Evolutionary conservation across 129 eudicot genomes (phyloP), one percentile per base, ranked within the genome.

Genomic region (Pittosporum tobira): DNA sequence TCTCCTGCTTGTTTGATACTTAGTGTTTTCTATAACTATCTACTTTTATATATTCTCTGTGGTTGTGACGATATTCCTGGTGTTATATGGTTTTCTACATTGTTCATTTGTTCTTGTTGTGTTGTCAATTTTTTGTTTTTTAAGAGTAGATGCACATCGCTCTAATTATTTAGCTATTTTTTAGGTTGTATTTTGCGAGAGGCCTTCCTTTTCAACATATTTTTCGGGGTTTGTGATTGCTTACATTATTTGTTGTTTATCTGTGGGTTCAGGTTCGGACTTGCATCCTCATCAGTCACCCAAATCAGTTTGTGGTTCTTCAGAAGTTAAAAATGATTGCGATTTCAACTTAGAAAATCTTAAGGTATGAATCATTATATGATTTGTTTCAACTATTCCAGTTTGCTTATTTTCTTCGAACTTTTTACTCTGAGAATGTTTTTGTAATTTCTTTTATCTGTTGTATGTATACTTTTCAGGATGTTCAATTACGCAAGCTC

Each of bases 331-430:
- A 30, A 49, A 51, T 64, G 23, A 43, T 22, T 18, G 43, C 59
- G 48, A 31, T 53, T 6, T 43, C 51, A 74, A 68, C 7, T 26
- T 48, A 24, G 69, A 42, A 53, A 26, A 24, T 7, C 1, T 48
- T 8, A 49, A 68, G 95, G 95, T 85, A 61, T 30, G 49, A 20
- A 6, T 50, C 1, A 44, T 19, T 18, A 16, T 28, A 15, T 30
- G 19, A 19, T 63, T 21, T 15, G 1, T 16, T 29, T 4, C 29
- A 8, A 53, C n/a, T 53, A 3, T 25, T 19, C 3, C 8, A 19
- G 36, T 23, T 55, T 22, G 13, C 22, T 37, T 63, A 8, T 9
- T 2, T 57, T 31, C 3, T 26, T 23, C 48, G 4, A 6, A 5
- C 29, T 36, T 30, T 36, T 31, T 12, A 13, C 31, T 63, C 55